Evolutionary conservation across 305 asterid genomes (phyloP), one percentile per base, ranked within the genome.

Genomic region (Caryopteris hybrid): DNA sequence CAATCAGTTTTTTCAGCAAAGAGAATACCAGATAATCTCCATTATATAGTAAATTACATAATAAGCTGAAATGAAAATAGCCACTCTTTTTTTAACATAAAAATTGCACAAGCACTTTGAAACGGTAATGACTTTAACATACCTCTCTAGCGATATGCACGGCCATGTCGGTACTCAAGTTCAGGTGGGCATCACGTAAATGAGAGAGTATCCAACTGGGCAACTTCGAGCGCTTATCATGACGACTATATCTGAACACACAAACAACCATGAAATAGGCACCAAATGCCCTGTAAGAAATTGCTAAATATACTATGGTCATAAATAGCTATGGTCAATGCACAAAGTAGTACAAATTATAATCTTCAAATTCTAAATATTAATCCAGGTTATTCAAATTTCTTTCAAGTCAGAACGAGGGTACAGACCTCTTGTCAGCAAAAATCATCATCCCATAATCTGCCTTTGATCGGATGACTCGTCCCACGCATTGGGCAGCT

Each of bases 401-500:
- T 42, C 18, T 59, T 43, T 17, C 12, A n/a, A n/a, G 39, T 50
- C 23, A 12, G 45, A 61, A 47, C 29, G 16, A 52, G 63, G 46
- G 67, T 69, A 70, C 78, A 42, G 66, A 91, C 99, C 97, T 94
- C 81, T 94, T 91, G 85, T 91, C 97, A 48, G 97, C 99, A 80
- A 94, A 94, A 52, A 94, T 91, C 99, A 94, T 94, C 97, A 94
- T 94, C 73, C 99, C 97, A 72, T 94, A 94, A 84, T 94, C 99
- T 68, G 97, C 97, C 81, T 94, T 94, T 13, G 99, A 94, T 73
- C 99, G 90, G 68, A 94, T 94, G 70, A 94, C 96, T 77, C 97
- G 95, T 42, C 99, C 99, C 33, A 94, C 99, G 60, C 99, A 94
- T 74, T 94, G 97, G 64, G 99, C 98, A 81, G 98, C 97, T 91